These are phyloP conservation scores for Calcarisporium arbuscula DNA, from an alignment of 2,329 filamentous ascomycete species.

Conservation along the genomic window DNA sequence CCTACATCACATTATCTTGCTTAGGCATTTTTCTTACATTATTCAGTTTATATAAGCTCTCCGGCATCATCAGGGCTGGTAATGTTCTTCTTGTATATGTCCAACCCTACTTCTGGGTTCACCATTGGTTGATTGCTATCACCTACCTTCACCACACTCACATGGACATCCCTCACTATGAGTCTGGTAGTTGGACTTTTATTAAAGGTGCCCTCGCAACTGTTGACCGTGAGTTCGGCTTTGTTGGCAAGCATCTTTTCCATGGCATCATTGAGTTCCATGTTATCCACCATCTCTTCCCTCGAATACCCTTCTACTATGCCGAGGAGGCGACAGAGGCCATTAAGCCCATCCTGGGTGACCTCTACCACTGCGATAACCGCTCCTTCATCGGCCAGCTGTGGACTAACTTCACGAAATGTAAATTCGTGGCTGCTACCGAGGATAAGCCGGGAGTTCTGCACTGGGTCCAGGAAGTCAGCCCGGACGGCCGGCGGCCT, in stretches of 20 bases:
- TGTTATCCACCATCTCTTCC: slow-evolving; percentile 34
- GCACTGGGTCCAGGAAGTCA: too few relatives aligned
- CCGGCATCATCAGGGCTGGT: slow-evolving; percentile 45
- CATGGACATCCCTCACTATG: slow-evolving; percentile 29
- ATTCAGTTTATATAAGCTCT: slow-evolving; percentile 43
- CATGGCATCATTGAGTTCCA: slow-evolving; percentile 61
- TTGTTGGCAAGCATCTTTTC: slow-evolving; percentile 58
- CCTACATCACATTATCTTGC: slow-evolving; percentile 52
- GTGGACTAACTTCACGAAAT: slow-evolving; percentile 21
- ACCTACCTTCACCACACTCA: slow-evolving; percentile 72
- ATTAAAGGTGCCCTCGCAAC: slow-evolving; percentile 56
- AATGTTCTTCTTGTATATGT: slow-evolving; percentile 54
- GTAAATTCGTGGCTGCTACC: too few relatives aligned
- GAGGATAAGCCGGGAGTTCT: too few relatives aligned
- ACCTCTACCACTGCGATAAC: too few relatives aligned
- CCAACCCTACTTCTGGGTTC: slow-evolving; percentile 62
- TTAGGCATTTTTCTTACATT: slow-evolving; percentile 49
- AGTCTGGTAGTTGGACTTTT: slow-evolving; percentile 44
- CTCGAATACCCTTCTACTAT: slow-evolving; percentile 11
- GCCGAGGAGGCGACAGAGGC: slow-evolving; percentile 28
- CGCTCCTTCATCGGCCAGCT: slow-evolving; percentile 22
- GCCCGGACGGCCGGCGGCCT: too few relatives aligned
- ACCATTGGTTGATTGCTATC: slow-evolving; percentile 67
- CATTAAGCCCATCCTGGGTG: too few relatives aligned
- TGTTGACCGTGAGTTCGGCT: slow-evolving; percentile 59